Conservation (phyloP, 106 monocot genomes). For the Dioscorea dumetorum region DNA sequence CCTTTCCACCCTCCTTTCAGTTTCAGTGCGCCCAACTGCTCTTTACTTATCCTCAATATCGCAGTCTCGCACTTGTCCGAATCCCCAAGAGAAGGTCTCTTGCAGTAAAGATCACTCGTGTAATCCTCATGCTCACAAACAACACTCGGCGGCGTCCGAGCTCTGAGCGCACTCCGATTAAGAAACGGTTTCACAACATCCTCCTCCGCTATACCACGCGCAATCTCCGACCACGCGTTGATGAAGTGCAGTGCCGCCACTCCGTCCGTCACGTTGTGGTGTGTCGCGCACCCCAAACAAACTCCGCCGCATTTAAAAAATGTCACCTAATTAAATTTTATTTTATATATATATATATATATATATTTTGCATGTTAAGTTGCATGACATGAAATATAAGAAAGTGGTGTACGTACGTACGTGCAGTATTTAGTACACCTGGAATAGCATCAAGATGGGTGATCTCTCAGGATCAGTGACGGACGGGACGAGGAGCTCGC, state of each 20-base stretch:
- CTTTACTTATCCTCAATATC: too few species aligned
- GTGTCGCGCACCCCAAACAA: slow-evolving; percentile 1
- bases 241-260: slow-evolving; percentile 12
- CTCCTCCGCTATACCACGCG: slow-evolving; percentile 7
- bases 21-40: too few species aligned
- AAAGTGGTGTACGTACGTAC: too few species aligned
- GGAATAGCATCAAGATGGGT: background rate
- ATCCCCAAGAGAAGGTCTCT: too few species aligned
- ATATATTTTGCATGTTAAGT: too few species aligned
- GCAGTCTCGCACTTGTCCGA: too few species aligned
- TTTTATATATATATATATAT: too few species aligned
- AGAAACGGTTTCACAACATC: slow-evolving; percentile 1
- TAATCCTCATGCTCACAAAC: background rate
- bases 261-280: slow-evolving; percentile 18
- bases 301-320: slow-evolving; percentile 30
- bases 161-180: slow-evolving; percentile 17
- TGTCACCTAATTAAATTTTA: background rate
- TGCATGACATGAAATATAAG: too few species aligned
- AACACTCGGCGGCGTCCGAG: slow-evolving; percentile 8
- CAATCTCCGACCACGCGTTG: slow-evolving; percentile 20
- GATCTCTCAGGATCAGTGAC: background rate
- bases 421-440: too few species aligned
- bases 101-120: too few species aligned
- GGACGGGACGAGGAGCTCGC: slow-evolving; percentile 18
- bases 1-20: too few species aligned